phyloP scores from a whole-genome alignment of 495 filamentous ascomycete species.

The Trichoderma gamsii region DNA sequence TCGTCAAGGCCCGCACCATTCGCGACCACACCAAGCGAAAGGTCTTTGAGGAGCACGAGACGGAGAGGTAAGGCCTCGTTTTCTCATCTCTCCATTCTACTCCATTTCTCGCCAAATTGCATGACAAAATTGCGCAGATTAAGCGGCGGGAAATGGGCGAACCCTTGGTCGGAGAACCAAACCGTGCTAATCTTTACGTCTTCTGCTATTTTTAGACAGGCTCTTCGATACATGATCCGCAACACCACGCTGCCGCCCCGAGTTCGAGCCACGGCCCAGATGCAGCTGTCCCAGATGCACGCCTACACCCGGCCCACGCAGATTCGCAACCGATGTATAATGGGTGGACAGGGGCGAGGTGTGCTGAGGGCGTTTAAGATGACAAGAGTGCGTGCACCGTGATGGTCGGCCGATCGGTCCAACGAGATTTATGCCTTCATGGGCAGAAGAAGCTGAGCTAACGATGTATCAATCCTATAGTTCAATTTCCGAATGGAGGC shows the following conservation, averaged over 20 bases:
- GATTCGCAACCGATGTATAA: constrained; percentile 86
- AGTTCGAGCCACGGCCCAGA: constrained; percentile 79
- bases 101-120: background rate
- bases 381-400: constrained; percentile 61
- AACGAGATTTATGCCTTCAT: background rate
- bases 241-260: constrained; percentile 81
- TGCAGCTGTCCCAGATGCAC: constrained; percentile 91
- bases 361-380: constrained; percentile 85
- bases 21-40: constrained; percentile 94
- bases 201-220: constrained; percentile 60
- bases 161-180: background rate
- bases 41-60: constrained; percentile 77
- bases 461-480: constrained; percentile 45
- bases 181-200: background rate
- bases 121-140: background rate
- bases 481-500: constrained; percentile 90
- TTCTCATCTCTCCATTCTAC: background rate
- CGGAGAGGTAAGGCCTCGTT: constrained; percentile 59
- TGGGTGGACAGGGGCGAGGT: constrained; percentile 80
- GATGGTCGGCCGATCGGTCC: background rate
- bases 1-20: constrained; percentile 73
- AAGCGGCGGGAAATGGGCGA: background rate
- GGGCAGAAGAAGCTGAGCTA: background rate
- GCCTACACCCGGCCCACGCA: constrained; percentile 87
- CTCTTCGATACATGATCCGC: constrained; percentile 87